These are phyloP conservation scores for Lycium ferocissimum DNA, from an alignment of 257 asterid genomes.

Conservation along the genomic window DNA sequence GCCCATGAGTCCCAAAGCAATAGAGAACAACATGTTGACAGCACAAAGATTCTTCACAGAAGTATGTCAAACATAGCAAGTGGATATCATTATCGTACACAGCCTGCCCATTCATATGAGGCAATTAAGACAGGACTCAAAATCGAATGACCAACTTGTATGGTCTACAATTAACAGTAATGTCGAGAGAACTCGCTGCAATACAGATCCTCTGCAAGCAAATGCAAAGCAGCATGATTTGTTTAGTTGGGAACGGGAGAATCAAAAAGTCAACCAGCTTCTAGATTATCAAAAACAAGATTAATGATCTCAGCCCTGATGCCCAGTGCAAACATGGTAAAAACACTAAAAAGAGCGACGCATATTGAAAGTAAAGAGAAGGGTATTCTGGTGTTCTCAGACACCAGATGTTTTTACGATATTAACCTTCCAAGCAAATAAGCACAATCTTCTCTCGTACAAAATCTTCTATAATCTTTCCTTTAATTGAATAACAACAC, in stretches of 20 bases:
- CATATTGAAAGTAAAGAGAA: constrained; percentile 5
- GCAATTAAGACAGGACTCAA: neutral
- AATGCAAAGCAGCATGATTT: constrained; percentile 10
- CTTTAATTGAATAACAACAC: neutral
- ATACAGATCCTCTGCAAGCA: neutral
- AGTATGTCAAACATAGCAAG: constrained; percentile 23
- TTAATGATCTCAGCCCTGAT: constrained; percentile 12
- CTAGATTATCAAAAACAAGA: constrained; percentile 14
- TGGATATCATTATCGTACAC: neutral
- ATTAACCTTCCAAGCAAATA: constrained; percentile 2
- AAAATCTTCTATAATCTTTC: neutral
- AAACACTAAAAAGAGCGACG: neutral
- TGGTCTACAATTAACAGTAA: constrained; percentile 3
- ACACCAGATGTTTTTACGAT: neutral
- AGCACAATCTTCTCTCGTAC: neutral
- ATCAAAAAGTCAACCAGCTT: neutral
- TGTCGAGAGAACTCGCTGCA: neutral
- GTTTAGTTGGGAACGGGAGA: neutral
- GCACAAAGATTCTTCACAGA: constrained; percentile 13
- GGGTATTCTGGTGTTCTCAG: neutral
- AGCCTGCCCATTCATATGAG: constrained; percentile 1
- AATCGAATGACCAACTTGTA: neutral
- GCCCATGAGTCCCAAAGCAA: neutral
- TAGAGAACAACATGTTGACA: neutral
- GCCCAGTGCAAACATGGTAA: neutral